Percentiles rank a stretch among this genome's conserved stretches.
Evolutionary conservation across 768 basidiomycete genomes (phyloP).

Genomic region (Phanerochaete sordida): DNA sequence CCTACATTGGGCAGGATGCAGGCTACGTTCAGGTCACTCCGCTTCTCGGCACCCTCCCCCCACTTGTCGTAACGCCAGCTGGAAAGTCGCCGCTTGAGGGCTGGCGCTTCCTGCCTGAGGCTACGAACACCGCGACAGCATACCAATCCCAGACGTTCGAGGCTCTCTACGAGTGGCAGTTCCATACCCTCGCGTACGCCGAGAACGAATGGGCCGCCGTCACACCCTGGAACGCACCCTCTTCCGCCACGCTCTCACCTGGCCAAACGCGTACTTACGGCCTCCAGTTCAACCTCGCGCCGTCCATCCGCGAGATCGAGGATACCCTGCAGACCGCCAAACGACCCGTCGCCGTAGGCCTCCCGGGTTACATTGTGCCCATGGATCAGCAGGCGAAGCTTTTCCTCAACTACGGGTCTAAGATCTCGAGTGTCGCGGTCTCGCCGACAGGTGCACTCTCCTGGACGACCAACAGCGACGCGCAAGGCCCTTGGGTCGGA

Average conservation of each 20-base stretch:
- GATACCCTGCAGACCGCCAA: constrained; percentile 35
- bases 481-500: constrained; percentile 41
- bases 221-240: constrained; percentile 53
- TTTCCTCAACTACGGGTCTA: constrained; percentile 43
- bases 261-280: constrained; percentile 51
- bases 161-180: constrained; percentile 57
- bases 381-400: constrained; percentile 47
- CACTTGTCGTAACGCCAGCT: constrained; percentile 46
- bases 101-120: constrained; percentile 54
- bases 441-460: constrained; percentile 44
- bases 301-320: constrained; percentile 50
- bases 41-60: constrained; percentile 49
- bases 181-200: constrained; percentile 54
- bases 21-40: constrained; percentile 51
- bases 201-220: constrained; percentile 50
- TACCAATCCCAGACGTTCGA: constrained; percentile 63
- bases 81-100: constrained; percentile 48
- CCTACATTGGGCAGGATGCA: constrained; percentile 55
- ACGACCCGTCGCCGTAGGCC: constrained; percentile 47
- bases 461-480: constrained; percentile 42
- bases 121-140: constrained; percentile 39
- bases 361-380: constrained; percentile 53
- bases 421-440: constrained; percentile 40
- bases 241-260: constrained; percentile 43
- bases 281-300: constrained; percentile 45